Evolutionary conservation across 192 early-diverging fungal species (phyloP), one percentile per base, ranked within the genome.

Genomic region (Backusella tarrabulga): DNA sequence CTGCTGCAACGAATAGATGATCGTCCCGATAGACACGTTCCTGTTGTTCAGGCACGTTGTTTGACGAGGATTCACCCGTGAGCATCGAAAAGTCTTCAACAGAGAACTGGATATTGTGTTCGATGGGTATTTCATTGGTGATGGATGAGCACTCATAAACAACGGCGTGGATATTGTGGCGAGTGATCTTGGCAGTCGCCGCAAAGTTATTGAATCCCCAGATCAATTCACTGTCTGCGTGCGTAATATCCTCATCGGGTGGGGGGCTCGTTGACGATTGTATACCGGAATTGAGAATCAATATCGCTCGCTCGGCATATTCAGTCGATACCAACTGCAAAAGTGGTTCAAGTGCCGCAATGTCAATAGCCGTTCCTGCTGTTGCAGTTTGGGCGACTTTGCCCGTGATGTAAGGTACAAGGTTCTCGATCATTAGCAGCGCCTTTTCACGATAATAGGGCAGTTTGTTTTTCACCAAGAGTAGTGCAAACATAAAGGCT

Each of bases 231-330:
- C 50, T 77, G 12, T 71, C 76, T 0, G 76, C 44, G 9, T 68
- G 73, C 11, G 63, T 67, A 9, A 66, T 69, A 17, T 85, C 69
- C 41, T 71, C 26, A 14, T 70, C 75, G 7, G 32, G 63, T 54
- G 50, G 26, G 4, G 66, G 71, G 5, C 63, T 70, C 2, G 50
- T 75, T 66, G 70, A 36, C 0, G 84, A 84, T 19, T 75, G 68
- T 23, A 91, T 90, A 21, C 86, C 82, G 56, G 88, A 87, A 71
- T 96, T 94, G 68, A 96, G 75, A 4, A 96, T 93, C n/a, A 87
- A 81, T 19, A 94, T 78, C 0, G 94, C 94, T 40, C 91, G 85
- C 26, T 88, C 84, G 4, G 89, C 88, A 75, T 89, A 88, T 4
- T 88, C 85, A 0, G 92, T 88, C 19, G 89, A 86, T 35, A 96